Base-by-base conservation (phyloP, 2,329 filamentous ascomycete genomes). In the Arachnopeziza araneosa region DNA sequence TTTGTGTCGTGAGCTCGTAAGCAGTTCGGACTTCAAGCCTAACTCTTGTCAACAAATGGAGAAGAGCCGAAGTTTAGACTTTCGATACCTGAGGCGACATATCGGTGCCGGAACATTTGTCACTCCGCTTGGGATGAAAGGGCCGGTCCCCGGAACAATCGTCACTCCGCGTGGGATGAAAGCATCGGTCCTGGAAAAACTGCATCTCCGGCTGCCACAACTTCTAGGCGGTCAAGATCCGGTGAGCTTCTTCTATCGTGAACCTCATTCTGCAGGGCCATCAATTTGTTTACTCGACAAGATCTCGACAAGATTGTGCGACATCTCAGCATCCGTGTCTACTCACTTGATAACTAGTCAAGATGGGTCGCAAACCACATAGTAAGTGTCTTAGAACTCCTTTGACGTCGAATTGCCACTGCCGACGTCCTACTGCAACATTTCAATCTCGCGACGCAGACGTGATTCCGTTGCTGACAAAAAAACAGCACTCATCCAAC, bases 401-500 rank as follows among this genome's bases (percentile, higher is more conserved):
- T 36, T 57, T 60, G 54, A 9, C n/a, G 14, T 23, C 8, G 19
- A 51, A 52, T 36, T 51, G 24, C 56, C 26, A 51, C 26, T 55
- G 50, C 23, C 23, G 36, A 22, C 26, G 23, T 55, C 12, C 23
- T 57, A n/a, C 24, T 32, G 8, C 26, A n/a, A 26, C 21, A 19
- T 48, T 52, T 9, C 21, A 52, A 36, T 32, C 24, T 32, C 24
- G 50, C n/a, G 19, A 19, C 23, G 19, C 44, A 32, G 23, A 32
- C 53, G 50, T 26, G n/a, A 51, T 51, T 26, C 55, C 50, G 50
- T 57, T 53, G 53, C 58, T 64, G 54, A 65, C 51, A 61, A 44
- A 57, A n/a, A 36, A 21, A 59, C 54, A 71, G 69, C 68, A 14
- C 80, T 96, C 68, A 93, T 96, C 73, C 82, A 90, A 74, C 86